These are phyloP conservation scores for Boletus rex-veris DNA, from an alignment of 768 basidiomycete species.

Conservation along the genomic window DNA sequence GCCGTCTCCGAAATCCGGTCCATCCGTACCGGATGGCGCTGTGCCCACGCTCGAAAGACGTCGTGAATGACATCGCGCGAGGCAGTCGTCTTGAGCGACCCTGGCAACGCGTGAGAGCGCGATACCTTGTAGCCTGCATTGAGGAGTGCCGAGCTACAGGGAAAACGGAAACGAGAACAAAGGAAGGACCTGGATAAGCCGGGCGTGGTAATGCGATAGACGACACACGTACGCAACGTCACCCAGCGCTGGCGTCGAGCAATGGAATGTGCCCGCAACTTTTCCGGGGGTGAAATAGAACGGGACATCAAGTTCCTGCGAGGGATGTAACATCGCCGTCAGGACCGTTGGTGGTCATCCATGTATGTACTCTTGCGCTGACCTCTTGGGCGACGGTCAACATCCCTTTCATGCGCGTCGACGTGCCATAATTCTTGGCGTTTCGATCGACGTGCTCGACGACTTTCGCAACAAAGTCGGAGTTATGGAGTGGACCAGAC, in stretches of 20 bases:
- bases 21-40: constrained; percentile 76
- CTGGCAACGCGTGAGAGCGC: constrained; percentile 85
- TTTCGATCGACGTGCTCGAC: constrained; percentile 67
- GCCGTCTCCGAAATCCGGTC: constrained; percentile 76
- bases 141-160: constrained; percentile 76
- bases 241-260: constrained; percentile 68
- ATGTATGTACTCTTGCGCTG: constrained; percentile 17
- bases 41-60: constrained; percentile 82
- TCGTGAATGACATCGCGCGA: constrained; percentile 70
- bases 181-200: no score
- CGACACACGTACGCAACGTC: constrained; percentile 62
- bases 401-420: constrained; percentile 92
- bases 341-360: background rate
- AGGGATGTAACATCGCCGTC: background rate
- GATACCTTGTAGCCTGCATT: constrained; percentile 83
- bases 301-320: constrained; percentile 67
- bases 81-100: constrained; percentile 90
- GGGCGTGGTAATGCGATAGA: background rate
- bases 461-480: constrained; percentile 68
- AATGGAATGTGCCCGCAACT: constrained; percentile 80
- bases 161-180: background rate
- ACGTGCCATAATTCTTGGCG: constrained; percentile 69
- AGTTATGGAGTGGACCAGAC: constrained; percentile 83
- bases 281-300: constrained; percentile 89
- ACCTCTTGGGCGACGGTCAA: constrained; percentile 86